Base-by-base conservation (phyloP, 108 stramenopile species). In the Conticribra weissflogii region DNA sequence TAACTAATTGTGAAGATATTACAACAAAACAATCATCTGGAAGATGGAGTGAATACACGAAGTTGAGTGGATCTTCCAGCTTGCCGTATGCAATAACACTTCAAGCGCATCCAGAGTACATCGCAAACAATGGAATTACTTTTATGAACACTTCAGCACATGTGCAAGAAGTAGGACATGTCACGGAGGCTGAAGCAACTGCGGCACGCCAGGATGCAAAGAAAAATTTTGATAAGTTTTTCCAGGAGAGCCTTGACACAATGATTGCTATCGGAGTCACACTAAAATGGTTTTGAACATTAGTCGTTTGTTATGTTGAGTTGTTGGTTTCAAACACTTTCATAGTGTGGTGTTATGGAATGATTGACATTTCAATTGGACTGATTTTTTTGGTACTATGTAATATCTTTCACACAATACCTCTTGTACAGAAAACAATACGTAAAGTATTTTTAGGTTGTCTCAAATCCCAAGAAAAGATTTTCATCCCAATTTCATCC, bases 91-190 rank as follows among this genome's bases (percentile, higher is more conserved):
- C 86, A 17, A 66, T 89, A 54, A 86, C 92, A 31, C 90, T 90
- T 67, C 92, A 93, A 68, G 88, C 89, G 0, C 92, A 93, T 65
- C 89, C 89, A 4, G 92, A 93, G 61, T 93, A 80, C 66, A 72
- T 79, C 27, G 55, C 51, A 3, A 46, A 41, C 0, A 29, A 56
- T 19, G 91, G 89, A 29, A 56, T 78, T 33, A 60, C 83, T 2
- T 80, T 83, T 52, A 15, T 63, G 25, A 55, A 59, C 29, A 75
- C 74, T 23, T 17, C 88, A 27, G 17, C 72, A 2, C 54, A 67
- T 0, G 84, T 87, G 86, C 54, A 69, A 9, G 55, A 84, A 22
- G 53, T 64, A 15, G 74, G 70, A 17, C 61, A 53, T 30, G 61
- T 92, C 5, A 49, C 59, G 19, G 41, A 65, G 4, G 54, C 63